phyloP scores from a whole-genome alignment of 495 filamentous ascomycete species.

The Chaetomium tenue region DNA sequence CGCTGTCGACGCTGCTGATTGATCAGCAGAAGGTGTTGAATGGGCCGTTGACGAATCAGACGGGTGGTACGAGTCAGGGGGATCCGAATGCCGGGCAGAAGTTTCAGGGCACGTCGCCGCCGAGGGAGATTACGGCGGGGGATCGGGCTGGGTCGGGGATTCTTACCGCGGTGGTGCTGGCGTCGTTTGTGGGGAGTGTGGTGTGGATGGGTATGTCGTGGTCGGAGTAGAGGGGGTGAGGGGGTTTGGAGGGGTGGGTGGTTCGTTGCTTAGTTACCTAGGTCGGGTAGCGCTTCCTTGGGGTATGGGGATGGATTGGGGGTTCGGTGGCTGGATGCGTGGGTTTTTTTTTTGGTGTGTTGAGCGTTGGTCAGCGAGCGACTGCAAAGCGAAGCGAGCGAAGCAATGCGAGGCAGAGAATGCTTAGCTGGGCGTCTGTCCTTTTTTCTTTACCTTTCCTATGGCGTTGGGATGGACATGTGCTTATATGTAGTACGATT shows the following conservation, averaged over 20 bases:
- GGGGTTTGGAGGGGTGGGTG: background rate
- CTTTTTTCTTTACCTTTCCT: background rate
- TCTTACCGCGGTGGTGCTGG: constrained; percentile 50
- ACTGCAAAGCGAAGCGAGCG: background rate
- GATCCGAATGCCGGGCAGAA: constrained; percentile 60
- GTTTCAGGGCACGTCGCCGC: constrained; percentile 14
- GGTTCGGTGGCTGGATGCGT: too few species aligned
- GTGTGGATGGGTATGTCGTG: constrained; percentile 37
- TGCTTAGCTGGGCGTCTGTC: background rate
- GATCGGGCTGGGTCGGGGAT: constrained; percentile 61
- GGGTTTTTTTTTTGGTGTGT: too few species aligned
- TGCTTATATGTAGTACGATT: background rate
- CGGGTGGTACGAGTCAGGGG: constrained; percentile 73
- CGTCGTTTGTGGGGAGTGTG: constrained; percentile 29
- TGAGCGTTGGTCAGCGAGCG: background rate
- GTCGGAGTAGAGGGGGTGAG: constrained; percentile 8
- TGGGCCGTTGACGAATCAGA: constrained; percentile 59
- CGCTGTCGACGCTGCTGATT: constrained; percentile 56
- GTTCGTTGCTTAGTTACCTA: background rate
- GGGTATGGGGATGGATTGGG: background rate
- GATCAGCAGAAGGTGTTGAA: constrained; percentile 24
- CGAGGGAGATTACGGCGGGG: constrained; percentile 41
- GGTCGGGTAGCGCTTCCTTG: background rate
- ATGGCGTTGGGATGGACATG: background rate
- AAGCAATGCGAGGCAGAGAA: too few species aligned